Percentiles rank a stretch among this genome's conserved stretches.
Evolutionary conservation across 495 filamentous ascomycete species (phyloP).

Genomic region (Daldinia concentrica): DNA sequence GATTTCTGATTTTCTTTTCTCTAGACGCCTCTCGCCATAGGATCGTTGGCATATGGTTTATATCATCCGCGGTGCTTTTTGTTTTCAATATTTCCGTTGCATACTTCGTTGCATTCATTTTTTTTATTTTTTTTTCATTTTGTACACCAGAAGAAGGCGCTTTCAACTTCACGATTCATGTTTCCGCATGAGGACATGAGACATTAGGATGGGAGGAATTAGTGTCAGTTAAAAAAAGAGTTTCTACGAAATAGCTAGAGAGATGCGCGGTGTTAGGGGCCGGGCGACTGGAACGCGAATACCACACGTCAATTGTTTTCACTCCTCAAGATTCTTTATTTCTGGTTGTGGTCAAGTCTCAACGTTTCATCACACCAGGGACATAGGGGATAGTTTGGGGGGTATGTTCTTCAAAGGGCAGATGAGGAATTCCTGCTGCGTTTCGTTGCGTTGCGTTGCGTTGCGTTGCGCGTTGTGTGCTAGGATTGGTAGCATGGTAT

Average conservation of each 20-base stretch:
- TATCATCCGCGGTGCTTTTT: neutral
- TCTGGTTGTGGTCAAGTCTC: neutral
- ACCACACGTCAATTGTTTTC: conserved; percentile 25
- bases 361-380: conserved; percentile 3
- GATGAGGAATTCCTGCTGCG: conserved; percentile 1
- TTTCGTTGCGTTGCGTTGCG: neutral
- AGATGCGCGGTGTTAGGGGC: conserved; percentile 26
- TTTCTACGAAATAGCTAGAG: conserved; percentile 15
- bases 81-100: neutral
- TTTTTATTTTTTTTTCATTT: too few relatives aligned
- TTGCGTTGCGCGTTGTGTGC: neutral
- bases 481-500: neutral
- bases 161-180: conserved; percentile 6
- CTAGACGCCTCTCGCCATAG: neutral
- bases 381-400: neutral
- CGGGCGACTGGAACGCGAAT: conserved; percentile 15
- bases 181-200: conserved; percentile 26
- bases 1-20: neutral
- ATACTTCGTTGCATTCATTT: neutral
- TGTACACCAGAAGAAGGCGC: neutral
- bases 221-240: conserved; percentile 15
- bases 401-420: neutral
- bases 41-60: conserved; percentile 1
- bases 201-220: conserved; percentile 16
- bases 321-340: conserved; percentile 15